Evolutionary conservation across 75 land plant genomes (phyloP), one percentile per base, ranked within the genome.

Genomic region (Larix kaempferi): DNA sequence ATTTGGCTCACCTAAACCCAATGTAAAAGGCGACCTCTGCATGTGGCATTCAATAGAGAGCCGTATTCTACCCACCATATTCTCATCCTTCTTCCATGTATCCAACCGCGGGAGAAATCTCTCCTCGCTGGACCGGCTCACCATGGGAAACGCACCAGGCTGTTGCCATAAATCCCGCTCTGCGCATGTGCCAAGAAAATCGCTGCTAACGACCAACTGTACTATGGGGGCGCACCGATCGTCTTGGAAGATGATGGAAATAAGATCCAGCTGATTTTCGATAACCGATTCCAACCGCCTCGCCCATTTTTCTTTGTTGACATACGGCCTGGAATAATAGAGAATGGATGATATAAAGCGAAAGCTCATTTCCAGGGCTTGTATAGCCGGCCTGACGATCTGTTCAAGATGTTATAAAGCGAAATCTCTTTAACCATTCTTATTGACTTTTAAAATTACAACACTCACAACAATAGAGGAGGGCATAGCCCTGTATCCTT

Each of bases 1-100:
- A 66, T 92, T 92, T 1, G 92, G 91, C 77, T 92, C 94, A 2
- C 94, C 94, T 0, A 92, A 73, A 0, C 94, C 94, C 0, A 92
- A 82, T 3, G 92, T 92, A 87, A 88, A 92, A 27, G 87, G 88
- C 37, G 80, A 81, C 41, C 89, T 54, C 60, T 72, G 64, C 94
- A 92, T 90, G 81, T 81, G 86, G 81, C 86, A 79, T 75, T 92
- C 92, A 58, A 92, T 81, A 21, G 86, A 65, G 77, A 81, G 81
- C 57, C 59, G 41, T 56, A 88, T 74, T 76, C 85, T 81, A 59
- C 80, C 49, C 23, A 89, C 88, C 2, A 85, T 26, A 27, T 73
- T 90, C 67, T 90, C 87, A 1, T 87, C 85, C 41, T 75, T 83
- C 33, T 81, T 79, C 95, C 95, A 92, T 35, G 89, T 59, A 14